Evolutionary conservation across 73 alveolate genomes (phyloP).

Genomic region (Halteria grandinella): DNA sequence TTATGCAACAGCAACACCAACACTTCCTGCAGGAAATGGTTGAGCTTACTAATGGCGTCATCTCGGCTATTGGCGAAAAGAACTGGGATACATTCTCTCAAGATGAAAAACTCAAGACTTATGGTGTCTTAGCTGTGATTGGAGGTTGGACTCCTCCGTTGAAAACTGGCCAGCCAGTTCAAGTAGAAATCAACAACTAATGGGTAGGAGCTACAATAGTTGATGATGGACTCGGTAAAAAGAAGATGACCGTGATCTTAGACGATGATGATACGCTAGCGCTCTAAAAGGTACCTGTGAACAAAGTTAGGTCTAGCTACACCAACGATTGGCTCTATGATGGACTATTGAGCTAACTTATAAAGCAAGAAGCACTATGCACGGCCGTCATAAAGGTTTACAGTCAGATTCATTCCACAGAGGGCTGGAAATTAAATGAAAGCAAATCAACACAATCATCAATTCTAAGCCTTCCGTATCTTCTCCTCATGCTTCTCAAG

Average conservation of each 20-base stretch:
- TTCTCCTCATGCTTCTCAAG: constrained; percentile 23
- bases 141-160: constrained; percentile 51
- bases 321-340: constrained; percentile 32
- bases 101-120: constrained; percentile 12
- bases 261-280: constrained; percentile 48
- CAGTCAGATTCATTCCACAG: background rate
- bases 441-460: too few relatives aligned
- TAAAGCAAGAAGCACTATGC: background rate
- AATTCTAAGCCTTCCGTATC: background rate
- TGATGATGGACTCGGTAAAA: constrained; percentile 61
- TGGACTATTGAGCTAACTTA: background rate
- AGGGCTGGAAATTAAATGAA: too few relatives aligned
- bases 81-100: constrained; percentile 14
- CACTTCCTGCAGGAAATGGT: constrained; percentile 4
- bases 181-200: constrained; percentile 49
- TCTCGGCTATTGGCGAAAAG: background rate
- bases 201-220: constrained; percentile 50
- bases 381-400: background rate
- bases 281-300: constrained; percentile 16
- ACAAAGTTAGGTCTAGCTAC: constrained; percentile 1
- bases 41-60: background rate
- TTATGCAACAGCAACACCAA: constrained; percentile 9
- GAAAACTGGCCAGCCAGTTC: constrained; percentile 48
- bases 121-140: constrained; percentile 28
- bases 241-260: constrained; percentile 30